Evolutionary conservation across 73 alveolate species (phyloP), one percentile per base, ranked within the genome.

Genomic region (Paramecium biaurelia): DNA sequence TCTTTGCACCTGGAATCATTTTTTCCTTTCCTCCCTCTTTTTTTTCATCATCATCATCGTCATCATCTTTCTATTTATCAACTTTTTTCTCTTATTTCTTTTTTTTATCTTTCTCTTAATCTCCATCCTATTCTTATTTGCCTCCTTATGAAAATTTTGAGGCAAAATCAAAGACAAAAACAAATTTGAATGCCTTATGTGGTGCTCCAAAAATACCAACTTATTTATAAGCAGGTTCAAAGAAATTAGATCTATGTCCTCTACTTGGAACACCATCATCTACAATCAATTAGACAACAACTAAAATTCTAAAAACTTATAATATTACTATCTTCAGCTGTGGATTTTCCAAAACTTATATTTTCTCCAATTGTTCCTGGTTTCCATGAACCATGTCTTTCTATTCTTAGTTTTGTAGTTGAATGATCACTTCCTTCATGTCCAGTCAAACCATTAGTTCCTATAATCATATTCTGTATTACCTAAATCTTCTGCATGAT

Each of bases 401-500:
- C 97, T 70, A 97, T 45, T 76, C 99, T 93, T 84, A 95, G 96
- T 63, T 93, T 92, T 42, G 98, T 96, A n/a, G 89, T 53, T 28
- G 96, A 92, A 57, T 96, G 97, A 95, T 97, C 98, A 58, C 95
- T 93, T 47, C 99, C 99, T 23, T 94, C 94, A 57, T 94, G 97
- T 4, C 96, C 70, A 2, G 85, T 53, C 58, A 95, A 72, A 38
- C 90, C 90, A 21, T 79, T 41, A 6, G 76, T 42, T 42, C 90
- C 86, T 72, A 8, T 4, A 1, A 37, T 35, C 15, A 28, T 72
- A 20, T 30, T 72, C 37, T 89, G 92, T 88, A 7, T 96, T 96
- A 18, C 99, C 99, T 49, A 97, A 89, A 86, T 97, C 99, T 26
- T 96, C 92, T 38, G 96, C 95, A 87, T 95, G 98, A 89, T 97